Conservation (phyloP, 352 stramenopile genomes). For the Phytophthora agathidicida region DNA sequence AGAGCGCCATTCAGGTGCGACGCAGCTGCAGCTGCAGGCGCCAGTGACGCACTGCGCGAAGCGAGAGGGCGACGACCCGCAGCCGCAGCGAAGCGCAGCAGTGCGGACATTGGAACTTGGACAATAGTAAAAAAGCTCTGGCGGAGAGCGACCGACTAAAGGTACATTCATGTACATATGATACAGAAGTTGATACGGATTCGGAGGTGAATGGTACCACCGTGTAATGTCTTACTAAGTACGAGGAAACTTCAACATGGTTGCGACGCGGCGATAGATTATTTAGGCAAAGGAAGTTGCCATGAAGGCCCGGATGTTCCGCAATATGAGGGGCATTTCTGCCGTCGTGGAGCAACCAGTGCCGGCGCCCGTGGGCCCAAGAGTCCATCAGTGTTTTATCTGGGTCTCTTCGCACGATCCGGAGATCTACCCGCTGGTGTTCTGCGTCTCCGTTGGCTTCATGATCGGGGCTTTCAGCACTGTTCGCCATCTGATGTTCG, state of each 20-base stretch:
- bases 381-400: slow-evolving; percentile 20
- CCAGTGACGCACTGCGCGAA: slow-evolving; percentile 1
- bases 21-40: neutral
- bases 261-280: too few relatives aligned
- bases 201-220: too few relatives aligned
- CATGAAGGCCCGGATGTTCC: slow-evolving; percentile 27
- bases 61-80: slow-evolving; percentile 15
- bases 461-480: slow-evolving; percentile 26
- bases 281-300: too few relatives aligned
- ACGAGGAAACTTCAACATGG: slow-evolving; percentile 12
- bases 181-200: slow-evolving; percentile 6
- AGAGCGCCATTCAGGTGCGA: slow-evolving; percentile 6
- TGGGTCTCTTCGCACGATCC: slow-evolving; percentile 34
- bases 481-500: slow-evolving; percentile 25
- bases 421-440: slow-evolving; percentile 40
- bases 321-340: slow-evolving; percentile 6
- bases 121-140: slow-evolving; percentile 25
- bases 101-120: slow-evolving; percentile 29
- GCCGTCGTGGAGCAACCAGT: slow-evolving; percentile 29
- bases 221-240: neutral
- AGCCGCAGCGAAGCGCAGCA: slow-evolving; percentile 36
- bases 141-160: slow-evolving; percentile 18
- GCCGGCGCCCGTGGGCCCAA: slow-evolving; percentile 22
- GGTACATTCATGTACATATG: neutral
- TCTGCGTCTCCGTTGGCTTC: slow-evolving; percentile 31